A percentile compares a stretch with the other conserved stretches of the same genome.
phyloP scores from a whole-genome alignment of 352 stramenopile genomes.

The Pythium folliculosum region DNA sequence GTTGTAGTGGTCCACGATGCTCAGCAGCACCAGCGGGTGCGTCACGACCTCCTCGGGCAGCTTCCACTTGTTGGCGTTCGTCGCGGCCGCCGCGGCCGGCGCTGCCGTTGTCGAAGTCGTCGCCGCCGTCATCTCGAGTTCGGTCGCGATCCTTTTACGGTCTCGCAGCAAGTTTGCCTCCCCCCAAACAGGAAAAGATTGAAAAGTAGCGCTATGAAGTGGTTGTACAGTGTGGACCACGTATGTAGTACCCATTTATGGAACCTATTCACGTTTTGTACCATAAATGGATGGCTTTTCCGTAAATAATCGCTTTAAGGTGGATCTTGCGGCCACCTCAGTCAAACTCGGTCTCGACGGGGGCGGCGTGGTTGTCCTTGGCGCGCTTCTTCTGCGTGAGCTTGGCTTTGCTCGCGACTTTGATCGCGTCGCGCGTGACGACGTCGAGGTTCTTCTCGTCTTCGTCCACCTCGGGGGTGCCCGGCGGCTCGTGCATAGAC shows the following conservation, averaged over 20 bases:
- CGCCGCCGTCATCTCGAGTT: conserved; percentile 16
- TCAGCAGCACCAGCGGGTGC: conserved; percentile 98
- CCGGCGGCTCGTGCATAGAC: conserved; percentile 23
- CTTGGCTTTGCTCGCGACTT: conserved; percentile 60
- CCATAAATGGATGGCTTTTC: conserved; percentile 4
- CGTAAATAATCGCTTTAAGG: not conserved
- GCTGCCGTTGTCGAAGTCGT: conserved; percentile 13
- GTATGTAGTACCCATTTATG: not conserved
- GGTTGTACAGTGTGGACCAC: conserved; percentile 19
- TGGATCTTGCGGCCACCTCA: not conserved
- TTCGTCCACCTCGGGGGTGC: conserved; percentile 35
- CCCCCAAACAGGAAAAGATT: conserved; percentile 28
- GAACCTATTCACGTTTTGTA: not conserved
- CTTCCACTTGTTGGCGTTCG: conserved; percentile 38
- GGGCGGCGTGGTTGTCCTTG: conserved; percentile 13
- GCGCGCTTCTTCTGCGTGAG: conserved; percentile 54
- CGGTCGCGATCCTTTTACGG: conserved; percentile 21
- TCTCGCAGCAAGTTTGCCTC: not conserved
- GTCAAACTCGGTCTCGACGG: conserved; percentile 13
- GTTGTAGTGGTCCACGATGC: conserved; percentile 99
- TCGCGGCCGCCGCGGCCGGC: not conserved
- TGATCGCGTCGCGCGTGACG: conserved; percentile 66
- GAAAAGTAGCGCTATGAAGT: conserved; percentile 31
- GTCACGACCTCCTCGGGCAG: conserved; percentile 94
- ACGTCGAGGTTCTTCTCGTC: conserved; percentile 43